Evolutionary conservation across 768 basidiomycete genomes (phyloP).

Genomic region (Amanita rimosa): DNA sequence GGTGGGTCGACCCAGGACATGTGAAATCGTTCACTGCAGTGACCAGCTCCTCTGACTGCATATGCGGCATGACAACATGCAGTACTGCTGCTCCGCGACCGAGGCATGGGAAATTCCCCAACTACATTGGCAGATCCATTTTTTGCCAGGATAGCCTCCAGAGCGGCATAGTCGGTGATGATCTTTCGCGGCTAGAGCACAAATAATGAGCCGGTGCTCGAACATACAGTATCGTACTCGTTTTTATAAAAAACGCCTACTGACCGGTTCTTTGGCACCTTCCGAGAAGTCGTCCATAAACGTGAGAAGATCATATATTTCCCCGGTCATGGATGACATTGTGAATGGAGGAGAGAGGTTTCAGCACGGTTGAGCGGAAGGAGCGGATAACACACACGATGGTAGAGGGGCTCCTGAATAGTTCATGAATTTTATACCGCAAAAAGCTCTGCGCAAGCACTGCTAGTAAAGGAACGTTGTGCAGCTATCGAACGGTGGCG

Average conservation of each 20-base stretch:
- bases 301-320: not conserved
- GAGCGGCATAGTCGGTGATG: not conserved
- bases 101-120: constrained; percentile 1
- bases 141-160: not conserved
- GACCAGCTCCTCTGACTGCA: no score
- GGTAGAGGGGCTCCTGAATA: not conserved
- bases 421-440: not conserved
- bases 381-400: no score
- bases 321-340: not conserved
- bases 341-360: not conserved
- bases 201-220: not conserved
- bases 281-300: not conserved
- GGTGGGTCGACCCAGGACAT: not conserved
- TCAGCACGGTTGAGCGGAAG: no score
- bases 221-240: no score
- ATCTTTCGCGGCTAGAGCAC: not conserved
- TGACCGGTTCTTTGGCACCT: not conserved
- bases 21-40: not conserved
- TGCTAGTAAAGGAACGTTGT: not conserved
- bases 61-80: not conserved
- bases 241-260: no score
- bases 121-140: not conserved
- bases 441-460: not conserved
- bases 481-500: not conserved
- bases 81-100: not conserved